Evolutionary conservation across 768 basidiomycete species (phyloP), one percentile per base, ranked within the genome.

Genomic region (Cystofilobasidium ferigula): DNA sequence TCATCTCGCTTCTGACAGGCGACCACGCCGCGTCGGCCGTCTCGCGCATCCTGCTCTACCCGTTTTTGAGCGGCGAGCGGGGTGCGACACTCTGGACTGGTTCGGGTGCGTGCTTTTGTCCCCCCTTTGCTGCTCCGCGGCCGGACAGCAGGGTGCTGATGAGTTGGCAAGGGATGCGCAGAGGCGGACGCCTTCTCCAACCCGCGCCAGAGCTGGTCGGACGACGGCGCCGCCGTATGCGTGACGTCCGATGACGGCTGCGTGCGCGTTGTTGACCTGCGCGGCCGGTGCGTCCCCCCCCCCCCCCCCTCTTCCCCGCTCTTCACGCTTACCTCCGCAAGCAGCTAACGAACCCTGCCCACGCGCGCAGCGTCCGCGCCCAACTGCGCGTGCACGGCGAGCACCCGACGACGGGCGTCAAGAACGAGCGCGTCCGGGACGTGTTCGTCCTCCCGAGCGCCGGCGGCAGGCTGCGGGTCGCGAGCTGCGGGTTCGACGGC

Each of bases 241-340:
- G 73, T 75, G 58, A 72, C 71, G 47, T 71, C 70, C 40, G 73
- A 74, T 28, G 74, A 75, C 60, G 74, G 74, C 47, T 28, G 71
- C 24, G 57, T 75, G 0, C 69, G 72, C 16, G 34, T 75, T 26
- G 64, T 74, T 7, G 71, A 70, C 51, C 63, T 59, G 64, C 10
- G 38, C 24, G n/a, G 72, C 18, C 36, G 60, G 63, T 64, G 5
- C 14, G 57, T 59, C 57, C 20, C 34, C 20, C 2, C n/a, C 26
- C 7, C n/a, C 2, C 7, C 2, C 42, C 42, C 1, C 5, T 26
- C 34, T 30, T 24, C 34, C n/a, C n/a, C n/a, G n/a, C n/a, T n/a
- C n/a, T n/a, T n/a, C n/a, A n/a, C n/a, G n/a, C n/a, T n/a, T n/a
- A n/a, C n/a, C n/a, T n/a, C n/a, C n/a, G n/a, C n/a, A n/a, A n/a